A percentile compares a stretch with the other conserved stretches of the same genome.
Conservation (phyloP, 2,329 filamentous ascomycete genomes). For the Pseudogymnoascus sp. region DNA sequence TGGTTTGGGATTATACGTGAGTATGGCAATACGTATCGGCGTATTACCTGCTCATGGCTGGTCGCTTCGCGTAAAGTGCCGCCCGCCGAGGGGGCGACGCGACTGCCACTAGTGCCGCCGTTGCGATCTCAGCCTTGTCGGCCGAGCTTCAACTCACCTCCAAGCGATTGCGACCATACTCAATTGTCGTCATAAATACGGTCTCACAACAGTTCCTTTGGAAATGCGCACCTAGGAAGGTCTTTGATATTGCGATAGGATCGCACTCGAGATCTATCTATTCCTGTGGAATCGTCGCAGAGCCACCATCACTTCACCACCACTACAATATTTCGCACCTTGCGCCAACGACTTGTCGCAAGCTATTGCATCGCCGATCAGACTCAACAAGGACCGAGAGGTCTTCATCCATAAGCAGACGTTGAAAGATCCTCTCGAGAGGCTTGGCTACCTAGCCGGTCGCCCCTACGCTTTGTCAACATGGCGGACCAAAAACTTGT, state of each 20-base stretch:
- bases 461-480: background rate
- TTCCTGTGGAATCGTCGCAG: background rate
- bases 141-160: constrained; percentile 5
- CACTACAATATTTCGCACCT: background rate
- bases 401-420: background rate
- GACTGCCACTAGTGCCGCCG: background rate
- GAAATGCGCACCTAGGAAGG: background rate
- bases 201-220: background rate
- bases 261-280: background rate
- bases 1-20: background rate
- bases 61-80: constrained; percentile 1
- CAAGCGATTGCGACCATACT: background rate
- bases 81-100: background rate
- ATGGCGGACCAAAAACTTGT: constrained; percentile 44
- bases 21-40: background rate
- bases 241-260: background rate
- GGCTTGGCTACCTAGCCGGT: background rate
- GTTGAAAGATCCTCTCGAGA: background rate
- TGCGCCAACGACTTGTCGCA: background rate
- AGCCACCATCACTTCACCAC: background rate
- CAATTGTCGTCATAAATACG: constrained; percentile 4
- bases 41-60: background rate
- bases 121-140: constrained; percentile 7
- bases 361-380: background rate
- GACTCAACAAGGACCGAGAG: background rate